A percentile compares a stretch with the other conserved stretches of the same genome.
These are phyloP conservation scores for Delonix regia DNA, from an alignment of 306 rosid genomes.

Conservation along the genomic window DNA sequence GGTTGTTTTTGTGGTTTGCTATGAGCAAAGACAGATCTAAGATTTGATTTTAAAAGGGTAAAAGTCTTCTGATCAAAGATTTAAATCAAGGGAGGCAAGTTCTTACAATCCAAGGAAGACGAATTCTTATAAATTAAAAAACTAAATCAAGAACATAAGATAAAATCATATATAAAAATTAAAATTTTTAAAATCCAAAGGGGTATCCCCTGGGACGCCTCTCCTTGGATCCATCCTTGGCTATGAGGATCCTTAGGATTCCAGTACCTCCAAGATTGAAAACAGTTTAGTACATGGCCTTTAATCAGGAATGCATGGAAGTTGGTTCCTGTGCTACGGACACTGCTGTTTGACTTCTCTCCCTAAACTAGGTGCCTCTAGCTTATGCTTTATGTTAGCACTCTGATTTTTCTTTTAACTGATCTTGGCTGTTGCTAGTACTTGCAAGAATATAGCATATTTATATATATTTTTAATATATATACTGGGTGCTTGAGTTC, in stretches of 20 bases:
- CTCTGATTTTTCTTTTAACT: not conserved
- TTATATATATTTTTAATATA: no score
- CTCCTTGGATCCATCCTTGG: no score
- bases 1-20: not conserved
- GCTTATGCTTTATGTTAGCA: not conserved
- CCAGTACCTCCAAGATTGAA: slow-evolving; percentile 6
- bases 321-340: not conserved
- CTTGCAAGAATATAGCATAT: not conserved
- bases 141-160: no score
- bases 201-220: no score
- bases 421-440: not conserved
- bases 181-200: no score
- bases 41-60: no score
- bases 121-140: no score
- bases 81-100: no score
- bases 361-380: not conserved
- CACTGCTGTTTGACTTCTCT: not conserved
- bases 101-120: no score
- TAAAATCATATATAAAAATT: no score
- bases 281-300: slow-evolving; percentile 3
- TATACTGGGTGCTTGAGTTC: not conserved
- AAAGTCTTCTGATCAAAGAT: no score
- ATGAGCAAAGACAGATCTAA: no score
- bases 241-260: not conserved
- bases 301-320: not conserved